These are phyloP conservation scores for Lachancea mirantina DNA, from an alignment of 805 yeast genomes.

Conservation along the genomic window DNA sequence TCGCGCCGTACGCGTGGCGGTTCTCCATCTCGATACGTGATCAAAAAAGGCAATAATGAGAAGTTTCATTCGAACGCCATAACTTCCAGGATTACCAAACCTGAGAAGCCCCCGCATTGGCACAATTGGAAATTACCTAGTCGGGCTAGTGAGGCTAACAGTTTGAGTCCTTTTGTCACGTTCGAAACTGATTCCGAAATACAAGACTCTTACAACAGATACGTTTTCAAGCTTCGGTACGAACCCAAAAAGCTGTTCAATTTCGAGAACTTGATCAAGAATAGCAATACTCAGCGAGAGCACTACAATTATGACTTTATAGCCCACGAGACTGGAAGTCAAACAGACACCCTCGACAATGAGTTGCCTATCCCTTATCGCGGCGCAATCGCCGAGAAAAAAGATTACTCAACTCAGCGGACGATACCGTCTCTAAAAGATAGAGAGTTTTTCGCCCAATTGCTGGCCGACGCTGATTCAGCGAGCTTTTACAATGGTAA, in stretches of 20 bases:
- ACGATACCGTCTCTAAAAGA: constrained; percentile 56
- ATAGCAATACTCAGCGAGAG: constrained; percentile 3
- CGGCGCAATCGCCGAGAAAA: constrained; percentile 54
- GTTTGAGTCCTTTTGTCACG: constrained; percentile 22
- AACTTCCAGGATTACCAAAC: not conserved
- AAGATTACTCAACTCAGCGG: constrained; percentile 46
- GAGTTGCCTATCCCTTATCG: constrained; percentile 46
- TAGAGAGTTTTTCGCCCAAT: constrained; percentile 39
- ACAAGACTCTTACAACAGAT: constrained; percentile 10
- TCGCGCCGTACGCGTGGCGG: constrained; percentile 7
- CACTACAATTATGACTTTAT: constrained; percentile 23
- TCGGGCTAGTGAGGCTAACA: constrained; percentile 14
- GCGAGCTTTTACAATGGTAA: constrained; percentile 35
- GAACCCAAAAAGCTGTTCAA: constrained; percentile 20
- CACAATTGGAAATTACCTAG: constrained; percentile 11
- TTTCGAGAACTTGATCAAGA: constrained; percentile 12
- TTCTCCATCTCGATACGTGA: not conserved
- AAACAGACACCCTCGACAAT: constrained; percentile 17
- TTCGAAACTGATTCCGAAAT: constrained; percentile 10
- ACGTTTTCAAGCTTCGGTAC: constrained; percentile 22
- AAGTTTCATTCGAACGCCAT: not conserved
- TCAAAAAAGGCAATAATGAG: constrained; percentile 2
- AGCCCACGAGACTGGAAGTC: constrained; percentile 35
- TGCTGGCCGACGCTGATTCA: constrained; percentile 35
- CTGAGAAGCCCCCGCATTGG: no score